phyloP scores from a whole-genome alignment of 768 basidiomycete genomes.

The Hygrocybe coccinea region DNA sequence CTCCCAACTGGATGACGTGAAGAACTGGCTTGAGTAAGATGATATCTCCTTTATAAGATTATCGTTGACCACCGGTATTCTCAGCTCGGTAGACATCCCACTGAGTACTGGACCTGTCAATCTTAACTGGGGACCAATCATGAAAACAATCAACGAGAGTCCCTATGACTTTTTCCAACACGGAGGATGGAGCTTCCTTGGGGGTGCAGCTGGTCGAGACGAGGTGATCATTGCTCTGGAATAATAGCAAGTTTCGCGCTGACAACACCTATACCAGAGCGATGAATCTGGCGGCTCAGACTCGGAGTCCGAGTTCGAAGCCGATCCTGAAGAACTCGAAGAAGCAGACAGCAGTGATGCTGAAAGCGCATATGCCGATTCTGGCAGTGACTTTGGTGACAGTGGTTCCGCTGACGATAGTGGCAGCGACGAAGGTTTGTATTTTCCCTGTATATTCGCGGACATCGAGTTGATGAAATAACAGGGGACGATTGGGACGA shows the following conservation, averaged over 20 bases:
- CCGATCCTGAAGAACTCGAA: conserved; percentile 52
- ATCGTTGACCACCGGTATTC: conserved; percentile 10
- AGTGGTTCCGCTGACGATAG: conserved; percentile 58
- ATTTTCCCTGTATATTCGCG: background rate
- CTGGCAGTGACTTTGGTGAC: conserved; percentile 55
- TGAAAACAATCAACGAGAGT: conserved; percentile 97
- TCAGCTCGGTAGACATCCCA: conserved; percentile 93
- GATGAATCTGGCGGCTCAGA: conserved; percentile 42
- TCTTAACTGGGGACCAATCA: conserved; percentile 95
- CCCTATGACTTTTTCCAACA: conserved; percentile 93
- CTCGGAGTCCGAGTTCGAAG: conserved; percentile 45
- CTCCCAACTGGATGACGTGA: conserved; percentile 89
- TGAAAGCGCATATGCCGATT: conserved; percentile 66
- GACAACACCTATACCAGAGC: conserved; percentile 28
- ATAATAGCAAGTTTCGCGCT: background rate
- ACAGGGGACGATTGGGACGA: conserved; percentile 94
- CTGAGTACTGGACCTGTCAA: conserved; percentile 95
- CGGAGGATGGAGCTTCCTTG: conserved; percentile 94
- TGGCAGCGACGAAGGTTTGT: conserved; percentile 61
- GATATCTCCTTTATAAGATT: conserved; percentile 4
- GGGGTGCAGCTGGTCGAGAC: conserved; percentile 56
- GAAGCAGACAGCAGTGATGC: conserved; percentile 49
- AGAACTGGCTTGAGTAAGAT: conserved; percentile 96
- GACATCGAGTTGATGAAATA: conserved; percentile 9
- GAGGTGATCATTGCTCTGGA: conserved; percentile 47